Conservation (phyloP, 2,329 filamentous ascomycete genomes). For the Aspergillus sojae region DNA sequence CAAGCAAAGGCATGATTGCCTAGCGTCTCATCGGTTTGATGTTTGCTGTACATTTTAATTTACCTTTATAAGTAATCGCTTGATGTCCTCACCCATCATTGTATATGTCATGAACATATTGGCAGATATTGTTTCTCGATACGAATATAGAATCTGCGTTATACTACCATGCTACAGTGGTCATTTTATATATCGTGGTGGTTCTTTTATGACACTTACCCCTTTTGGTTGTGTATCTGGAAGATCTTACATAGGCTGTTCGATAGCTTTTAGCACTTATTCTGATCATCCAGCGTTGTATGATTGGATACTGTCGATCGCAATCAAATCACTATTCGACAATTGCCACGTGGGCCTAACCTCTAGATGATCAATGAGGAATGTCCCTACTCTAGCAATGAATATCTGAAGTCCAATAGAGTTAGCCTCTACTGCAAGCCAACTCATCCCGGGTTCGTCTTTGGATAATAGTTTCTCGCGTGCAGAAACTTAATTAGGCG, state of each 20-base stretch:
- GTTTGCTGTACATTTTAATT: background rate
- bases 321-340: background rate
- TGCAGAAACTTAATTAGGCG: background rate
- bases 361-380: background rate
- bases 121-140: background rate
- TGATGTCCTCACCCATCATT: background rate
- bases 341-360: background rate
- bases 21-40: background rate
- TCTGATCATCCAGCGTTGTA: background rate
- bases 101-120: background rate
- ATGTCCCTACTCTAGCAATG: background rate
- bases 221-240: background rate
- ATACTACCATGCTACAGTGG: background rate
- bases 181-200: background rate
- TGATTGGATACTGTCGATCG: background rate
- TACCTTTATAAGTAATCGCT: background rate
- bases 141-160: background rate
- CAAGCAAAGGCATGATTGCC: conserved; percentile 16
- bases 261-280: background rate
- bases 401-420: background rate
- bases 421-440: conserved; percentile 1
- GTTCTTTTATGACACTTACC: background rate
- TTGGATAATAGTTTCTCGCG: background rate
- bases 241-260: background rate
- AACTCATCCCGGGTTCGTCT: background rate